These are phyloP conservation scores for Eucalyptus rudis DNA, from an alignment of 345 rosid species.

Conservation along the genomic window DNA sequence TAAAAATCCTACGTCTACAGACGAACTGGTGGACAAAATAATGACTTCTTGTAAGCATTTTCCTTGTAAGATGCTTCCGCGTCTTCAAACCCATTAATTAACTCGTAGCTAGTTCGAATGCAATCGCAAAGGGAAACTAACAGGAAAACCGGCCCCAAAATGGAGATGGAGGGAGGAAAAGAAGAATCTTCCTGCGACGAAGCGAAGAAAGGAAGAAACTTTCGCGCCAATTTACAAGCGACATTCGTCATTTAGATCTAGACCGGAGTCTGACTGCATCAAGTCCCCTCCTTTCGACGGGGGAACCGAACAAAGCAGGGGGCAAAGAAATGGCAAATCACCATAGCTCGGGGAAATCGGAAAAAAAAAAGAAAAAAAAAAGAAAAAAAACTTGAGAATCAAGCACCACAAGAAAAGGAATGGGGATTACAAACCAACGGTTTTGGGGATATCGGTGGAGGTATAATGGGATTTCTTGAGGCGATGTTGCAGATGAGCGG, in stretches of 20 bases:
- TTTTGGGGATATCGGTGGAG: conserved; percentile 47
- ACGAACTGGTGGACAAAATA: not conserved
- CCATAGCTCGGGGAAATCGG: not conserved
- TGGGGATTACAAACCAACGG: conserved; percentile 24
- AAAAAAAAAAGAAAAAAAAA: too few species aligned
- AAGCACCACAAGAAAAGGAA: not conserved
- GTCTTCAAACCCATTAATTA: conserved; percentile 2
- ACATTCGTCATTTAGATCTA: not conserved
- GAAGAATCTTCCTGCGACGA: not conserved
- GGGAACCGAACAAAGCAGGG: not conserved
- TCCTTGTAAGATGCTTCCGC: not conserved
- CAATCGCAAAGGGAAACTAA: not conserved
- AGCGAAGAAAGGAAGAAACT: not conserved
- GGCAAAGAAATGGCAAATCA: not conserved
- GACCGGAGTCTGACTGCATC: not conserved
- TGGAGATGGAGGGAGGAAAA: not conserved
- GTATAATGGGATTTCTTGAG: conserved; percentile 76
- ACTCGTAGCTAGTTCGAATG: not conserved
- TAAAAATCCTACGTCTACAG: conserved; percentile 27
- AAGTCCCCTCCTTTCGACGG: not conserved
- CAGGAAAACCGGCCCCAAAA: not conserved
- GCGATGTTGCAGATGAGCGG: conserved; percentile 73
- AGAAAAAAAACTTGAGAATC: not conserved
- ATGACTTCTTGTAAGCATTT: not conserved
- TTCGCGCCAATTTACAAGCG: not conserved